These are phyloP conservation scores for Bruguiera hainesii DNA, from an alignment of 441 rosid species.

Conservation along the genomic window DNA sequence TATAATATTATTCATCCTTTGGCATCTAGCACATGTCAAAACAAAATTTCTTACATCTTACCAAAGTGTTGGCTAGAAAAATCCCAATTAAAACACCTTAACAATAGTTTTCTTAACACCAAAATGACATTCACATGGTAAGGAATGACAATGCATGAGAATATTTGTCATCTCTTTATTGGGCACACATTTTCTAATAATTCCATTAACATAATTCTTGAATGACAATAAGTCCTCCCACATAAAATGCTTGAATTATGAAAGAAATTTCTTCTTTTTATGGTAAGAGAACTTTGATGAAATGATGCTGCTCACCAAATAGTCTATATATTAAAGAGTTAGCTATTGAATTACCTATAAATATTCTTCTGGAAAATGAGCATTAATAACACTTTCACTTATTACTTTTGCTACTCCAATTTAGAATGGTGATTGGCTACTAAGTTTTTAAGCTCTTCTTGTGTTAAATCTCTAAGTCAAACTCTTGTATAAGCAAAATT, in stretches of 20 bases:
- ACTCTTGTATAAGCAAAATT: not conserved
- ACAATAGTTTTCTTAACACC: not conserved
- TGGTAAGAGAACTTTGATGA: not conserved
- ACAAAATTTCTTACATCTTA: not conserved
- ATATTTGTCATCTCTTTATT: not conserved
- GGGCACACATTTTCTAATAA: not conserved
- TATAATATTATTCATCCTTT: too few relatives aligned
- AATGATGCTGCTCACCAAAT: not conserved
- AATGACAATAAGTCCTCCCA: not conserved
- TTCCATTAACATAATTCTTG: not conserved
- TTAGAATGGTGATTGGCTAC: not conserved
- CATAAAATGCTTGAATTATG: not conserved
- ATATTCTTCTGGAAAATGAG: not conserved
- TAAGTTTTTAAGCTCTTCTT: not conserved
- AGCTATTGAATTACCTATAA: not conserved
- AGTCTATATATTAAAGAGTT: not conserved
- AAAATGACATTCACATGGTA: not conserved
- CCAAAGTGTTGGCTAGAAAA: too few relatives aligned
- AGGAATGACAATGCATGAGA: too few relatives aligned
- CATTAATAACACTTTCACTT: not conserved
- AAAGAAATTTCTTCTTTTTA: not conserved
- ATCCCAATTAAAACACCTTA: not conserved
- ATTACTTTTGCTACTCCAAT: not conserved
- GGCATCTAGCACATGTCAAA: not conserved
- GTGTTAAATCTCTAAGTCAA: not conserved